A percentile compares a stretch with the other conserved stretches of the same genome.
Evolutionary conservation across 805 yeast genomes (phyloP).

Genomic region (Naumovozyma baii): DNA sequence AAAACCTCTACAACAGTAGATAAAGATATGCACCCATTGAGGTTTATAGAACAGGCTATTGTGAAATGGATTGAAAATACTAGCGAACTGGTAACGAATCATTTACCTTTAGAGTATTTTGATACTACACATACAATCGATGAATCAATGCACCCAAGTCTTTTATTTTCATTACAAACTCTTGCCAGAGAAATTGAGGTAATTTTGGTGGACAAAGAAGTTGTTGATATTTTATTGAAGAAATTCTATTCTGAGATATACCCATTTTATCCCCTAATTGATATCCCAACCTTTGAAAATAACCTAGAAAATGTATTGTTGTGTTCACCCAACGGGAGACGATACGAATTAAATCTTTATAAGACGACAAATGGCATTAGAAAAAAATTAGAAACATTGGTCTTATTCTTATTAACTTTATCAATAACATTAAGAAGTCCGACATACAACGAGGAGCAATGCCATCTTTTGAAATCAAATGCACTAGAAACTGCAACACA

Average conservation of each 20-base stretch:
- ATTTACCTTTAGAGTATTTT: constrained; percentile 10
- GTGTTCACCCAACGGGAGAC: neutral
- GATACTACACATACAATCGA: constrained; percentile 9
- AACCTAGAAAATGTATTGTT: constrained; percentile 4
- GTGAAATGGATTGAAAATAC: constrained; percentile 9
- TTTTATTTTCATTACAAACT: constrained; percentile 4
- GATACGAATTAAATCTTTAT: constrained; percentile 3
- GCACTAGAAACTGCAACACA: constrained; percentile 6
- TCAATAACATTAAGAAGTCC: constrained; percentile 4
- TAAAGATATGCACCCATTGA: constrained; percentile 7
- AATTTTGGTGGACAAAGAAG: constrained; percentile 6
- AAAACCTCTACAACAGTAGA: too few species aligned
- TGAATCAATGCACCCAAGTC: constrained; percentile 8
- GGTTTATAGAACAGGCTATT: constrained; percentile 14
- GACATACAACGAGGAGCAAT: neutral
- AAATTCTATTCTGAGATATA: constrained; percentile 15
- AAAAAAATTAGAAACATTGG: constrained; percentile 5
- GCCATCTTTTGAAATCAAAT: neutral
- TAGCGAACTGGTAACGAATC: constrained; percentile 5
- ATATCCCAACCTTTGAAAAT: constrained; percentile 9
- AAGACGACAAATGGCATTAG: constrained; percentile 1
- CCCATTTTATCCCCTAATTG: constrained; percentile 18
- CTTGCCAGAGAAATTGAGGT: constrained; percentile 10
- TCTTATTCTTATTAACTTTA: constrained; percentile 5
- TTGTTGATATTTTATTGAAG: constrained; percentile 6